Percentiles rank a stretch among this genome's conserved stretches.
Evolutionary conservation across 345 rosid genomes (phyloP).

Genomic region (Turritis glabra): DNA sequence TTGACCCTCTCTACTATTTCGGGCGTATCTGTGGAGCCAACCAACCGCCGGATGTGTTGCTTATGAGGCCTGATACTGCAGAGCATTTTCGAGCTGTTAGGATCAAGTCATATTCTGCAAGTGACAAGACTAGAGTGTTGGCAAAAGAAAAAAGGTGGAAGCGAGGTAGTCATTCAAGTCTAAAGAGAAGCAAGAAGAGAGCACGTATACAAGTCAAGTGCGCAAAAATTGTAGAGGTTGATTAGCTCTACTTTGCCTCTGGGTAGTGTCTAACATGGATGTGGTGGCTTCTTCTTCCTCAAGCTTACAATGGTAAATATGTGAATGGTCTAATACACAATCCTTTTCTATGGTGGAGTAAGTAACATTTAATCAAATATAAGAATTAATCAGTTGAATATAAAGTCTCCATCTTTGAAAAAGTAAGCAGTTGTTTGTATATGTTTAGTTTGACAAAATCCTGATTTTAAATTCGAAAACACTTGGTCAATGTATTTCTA

Average conservation of each 20-base stretch:
- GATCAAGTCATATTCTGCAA: constrained; percentile 31
- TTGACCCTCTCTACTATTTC: constrained; percentile 68
- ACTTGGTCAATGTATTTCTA: background rate
- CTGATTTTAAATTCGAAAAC: background rate
- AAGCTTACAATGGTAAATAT: background rate
- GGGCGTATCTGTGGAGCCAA: constrained; percentile 53
- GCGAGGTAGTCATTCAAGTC: constrained; percentile 13
- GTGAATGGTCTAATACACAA: background rate
- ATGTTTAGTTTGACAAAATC: constrained; percentile 4
- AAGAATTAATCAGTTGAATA: background rate
- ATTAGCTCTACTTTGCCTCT: constrained; percentile 8
- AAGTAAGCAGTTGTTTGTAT: background rate
- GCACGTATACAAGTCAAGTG: constrained; percentile 25
- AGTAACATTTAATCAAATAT: background rate
- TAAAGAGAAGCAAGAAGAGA: constrained; percentile 26
- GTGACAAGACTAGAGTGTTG: constrained; percentile 12
- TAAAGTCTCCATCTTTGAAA: background rate
- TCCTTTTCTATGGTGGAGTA: background rate
- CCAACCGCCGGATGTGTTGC: constrained; percentile 36
- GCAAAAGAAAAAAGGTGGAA: constrained; percentile 33
- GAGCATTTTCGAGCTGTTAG: constrained; percentile 24
- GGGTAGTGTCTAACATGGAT: background rate
- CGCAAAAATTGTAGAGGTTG: constrained; percentile 21
- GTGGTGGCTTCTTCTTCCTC: background rate
- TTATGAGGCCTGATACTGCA: constrained; percentile 29